These are phyloP conservation scores for Hypoxylon intermedium DNA, from an alignment of 495 filamentous ascomycete genomes.

Conservation along the genomic window DNA sequence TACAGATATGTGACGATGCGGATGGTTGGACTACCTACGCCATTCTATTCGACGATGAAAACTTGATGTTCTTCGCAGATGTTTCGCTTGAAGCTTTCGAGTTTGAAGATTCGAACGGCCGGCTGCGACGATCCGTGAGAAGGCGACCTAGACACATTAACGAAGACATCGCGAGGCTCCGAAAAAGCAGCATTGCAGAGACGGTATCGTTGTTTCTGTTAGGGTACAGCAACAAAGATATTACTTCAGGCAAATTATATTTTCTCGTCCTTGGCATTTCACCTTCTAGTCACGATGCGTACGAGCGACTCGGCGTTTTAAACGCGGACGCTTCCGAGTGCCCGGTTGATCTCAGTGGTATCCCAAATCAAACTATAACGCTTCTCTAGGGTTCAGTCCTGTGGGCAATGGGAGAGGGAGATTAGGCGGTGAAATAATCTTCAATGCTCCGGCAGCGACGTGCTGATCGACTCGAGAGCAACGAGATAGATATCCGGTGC, in stretches of 20 bases:
- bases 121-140: conserved; percentile 1
- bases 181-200: neutral
- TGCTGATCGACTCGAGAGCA: conserved; percentile 77
- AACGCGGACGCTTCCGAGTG: neutral
- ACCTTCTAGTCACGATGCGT: conserved; percentile 1
- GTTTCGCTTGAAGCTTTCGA: conserved; percentile 1
- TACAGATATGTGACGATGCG: too few relatives aligned
- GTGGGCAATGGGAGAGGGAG: too few relatives aligned
- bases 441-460: conserved; percentile 46
- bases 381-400: neutral
- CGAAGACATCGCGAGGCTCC: neutral
- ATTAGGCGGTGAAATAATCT: too few relatives aligned
- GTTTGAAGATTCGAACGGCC: neutral
- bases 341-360: neutral
- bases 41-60: too few relatives aligned
- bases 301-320: neutral
- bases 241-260: neutral
- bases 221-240: neutral
- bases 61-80: too few relatives aligned
- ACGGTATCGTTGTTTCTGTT: conserved; percentile 4
- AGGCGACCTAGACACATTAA: neutral
- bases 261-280: conserved; percentile 9
- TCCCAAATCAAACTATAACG: neutral
- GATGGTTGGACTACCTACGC: too few relatives aligned
- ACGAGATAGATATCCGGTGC: conserved; percentile 86